A percentile compares a stretch with the other conserved stretches of the same genome.
These are phyloP conservation scores for Sarcomyxa edulis DNA, from an alignment of 768 basidiomycete species.

Conservation along the genomic window DNA sequence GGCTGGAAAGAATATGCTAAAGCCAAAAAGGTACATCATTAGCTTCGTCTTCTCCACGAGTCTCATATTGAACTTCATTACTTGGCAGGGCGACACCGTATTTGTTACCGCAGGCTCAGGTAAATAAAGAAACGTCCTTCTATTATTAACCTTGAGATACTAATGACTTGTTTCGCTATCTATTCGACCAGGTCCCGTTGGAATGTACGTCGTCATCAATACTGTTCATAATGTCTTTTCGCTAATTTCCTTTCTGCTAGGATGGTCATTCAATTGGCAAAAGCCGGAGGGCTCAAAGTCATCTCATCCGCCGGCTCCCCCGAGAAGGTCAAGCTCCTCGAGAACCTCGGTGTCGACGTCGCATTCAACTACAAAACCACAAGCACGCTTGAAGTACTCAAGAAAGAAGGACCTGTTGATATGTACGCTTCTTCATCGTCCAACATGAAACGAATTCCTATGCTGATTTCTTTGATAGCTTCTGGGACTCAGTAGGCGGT, in stretches of 20 bases:
- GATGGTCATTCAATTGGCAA: conserved; percentile 32
- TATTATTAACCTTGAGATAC: too few species aligned
- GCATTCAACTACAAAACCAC: conserved; percentile 61
- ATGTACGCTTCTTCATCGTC: conserved; percentile 27
- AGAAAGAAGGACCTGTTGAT: conserved; percentile 48
- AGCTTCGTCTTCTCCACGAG: neutral
- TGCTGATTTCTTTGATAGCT: conserved; percentile 4
- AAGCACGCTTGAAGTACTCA: conserved; percentile 36
- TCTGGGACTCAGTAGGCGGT: conserved; percentile 43
- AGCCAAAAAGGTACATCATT: conserved; percentile 27
- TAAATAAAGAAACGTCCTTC: too few species aligned
- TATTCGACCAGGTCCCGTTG: too few species aligned
- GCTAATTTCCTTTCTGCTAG: conserved; percentile 11
- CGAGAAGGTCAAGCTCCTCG: conserved; percentile 52
- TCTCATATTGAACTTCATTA: too few species aligned
- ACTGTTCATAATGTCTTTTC: neutral
- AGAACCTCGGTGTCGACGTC: conserved; percentile 49
- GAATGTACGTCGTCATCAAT: conserved; percentile 15
- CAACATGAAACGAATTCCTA: neutral
- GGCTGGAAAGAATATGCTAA: conserved; percentile 24
- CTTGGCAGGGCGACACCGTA: conserved; percentile 17
- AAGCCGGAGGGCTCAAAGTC: conserved; percentile 41
- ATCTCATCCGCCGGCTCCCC: conserved; percentile 60
- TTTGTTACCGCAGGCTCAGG: conserved; percentile 24
- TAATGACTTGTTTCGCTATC: too few species aligned